These are phyloP conservation scores for Pseudogymnoascus sp. DNA, from an alignment of 2,329 filamentous ascomycete genomes.

Conservation along the genomic window DNA sequence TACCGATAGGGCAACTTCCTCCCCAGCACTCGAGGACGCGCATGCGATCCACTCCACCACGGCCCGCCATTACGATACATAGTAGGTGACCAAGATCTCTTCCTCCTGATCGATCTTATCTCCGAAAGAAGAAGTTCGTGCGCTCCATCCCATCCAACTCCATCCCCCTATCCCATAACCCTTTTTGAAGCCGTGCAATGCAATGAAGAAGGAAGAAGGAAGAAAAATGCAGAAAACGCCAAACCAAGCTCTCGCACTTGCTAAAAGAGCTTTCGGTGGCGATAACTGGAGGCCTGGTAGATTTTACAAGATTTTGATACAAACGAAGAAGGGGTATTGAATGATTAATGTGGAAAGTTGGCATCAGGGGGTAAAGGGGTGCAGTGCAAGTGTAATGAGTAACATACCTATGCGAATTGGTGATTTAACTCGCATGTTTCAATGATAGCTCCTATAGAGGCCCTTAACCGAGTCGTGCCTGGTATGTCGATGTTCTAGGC, in stretches of 20 bases:
- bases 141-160: neutral
- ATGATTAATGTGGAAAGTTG: neutral
- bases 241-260: conserved; percentile 2
- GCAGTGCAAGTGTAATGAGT: neutral
- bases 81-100: neutral
- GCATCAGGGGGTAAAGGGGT: neutral
- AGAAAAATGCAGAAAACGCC: neutral
- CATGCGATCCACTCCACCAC: conserved; percentile 7
- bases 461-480: neutral
- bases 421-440: conserved; percentile 5
- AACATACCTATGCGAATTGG: conserved; percentile 7
- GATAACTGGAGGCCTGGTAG: neutral
- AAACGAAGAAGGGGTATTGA: conserved; percentile 4
- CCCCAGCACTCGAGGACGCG: neutral
- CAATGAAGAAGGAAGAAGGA: neutral
- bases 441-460: neutral
- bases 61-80: conserved; percentile 4
- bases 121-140: neutral
- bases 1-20: conserved; percentile 1
- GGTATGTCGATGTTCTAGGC: neutral
- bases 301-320: conserved; percentile 7
- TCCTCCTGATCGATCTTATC: neutral
- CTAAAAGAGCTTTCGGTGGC: neutral
- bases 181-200: neutral
- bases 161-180: neutral